A percentile compares a stretch with the other conserved stretches of the same genome.
These are phyloP conservation scores for Gossypium armourianum DNA, from an alignment of 441 rosid genomes.

Conservation along the genomic window DNA sequence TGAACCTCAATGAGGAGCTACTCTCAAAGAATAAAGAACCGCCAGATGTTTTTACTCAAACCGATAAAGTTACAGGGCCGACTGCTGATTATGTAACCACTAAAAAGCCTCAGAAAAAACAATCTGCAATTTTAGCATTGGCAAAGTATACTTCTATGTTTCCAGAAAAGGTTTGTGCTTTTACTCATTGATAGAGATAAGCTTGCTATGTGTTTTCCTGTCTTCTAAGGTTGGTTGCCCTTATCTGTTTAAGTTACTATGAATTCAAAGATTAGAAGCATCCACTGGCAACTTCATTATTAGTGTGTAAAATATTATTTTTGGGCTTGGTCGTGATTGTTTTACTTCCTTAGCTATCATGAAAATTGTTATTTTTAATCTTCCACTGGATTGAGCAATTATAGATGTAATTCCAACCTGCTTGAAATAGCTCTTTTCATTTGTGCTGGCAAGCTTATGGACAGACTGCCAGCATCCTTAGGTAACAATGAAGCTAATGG, in stretches of 20 bases:
- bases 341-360: background rate
- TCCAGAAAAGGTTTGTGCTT: constrained; percentile 74
- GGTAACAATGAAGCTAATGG: background rate
- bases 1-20: constrained; percentile 64
- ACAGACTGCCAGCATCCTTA: background rate
- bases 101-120: constrained; percentile 36
- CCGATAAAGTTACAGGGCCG: constrained; percentile 27
- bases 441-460: background rate
- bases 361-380: background rate
- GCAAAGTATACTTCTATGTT: constrained; percentile 50
- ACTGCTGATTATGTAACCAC: constrained; percentile 28
- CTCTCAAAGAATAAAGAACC: constrained; percentile 47
- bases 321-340: constrained; percentile 12
- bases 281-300: background rate
- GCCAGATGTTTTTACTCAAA: constrained; percentile 29
- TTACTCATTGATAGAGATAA: background rate
- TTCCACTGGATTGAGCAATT: constrained; percentile 2
- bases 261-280: background rate
- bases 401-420: background rate
- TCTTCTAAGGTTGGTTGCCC: background rate
- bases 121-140: constrained; percentile 38
- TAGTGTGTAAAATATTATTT: background rate
- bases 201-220: background rate
- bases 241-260: background rate
- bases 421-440: background rate